Percentiles rank a stretch among this genome's conserved stretches.
Evolutionary conservation across 106 monocot species (phyloP).

Genomic region (Acorus gramineus): DNA sequence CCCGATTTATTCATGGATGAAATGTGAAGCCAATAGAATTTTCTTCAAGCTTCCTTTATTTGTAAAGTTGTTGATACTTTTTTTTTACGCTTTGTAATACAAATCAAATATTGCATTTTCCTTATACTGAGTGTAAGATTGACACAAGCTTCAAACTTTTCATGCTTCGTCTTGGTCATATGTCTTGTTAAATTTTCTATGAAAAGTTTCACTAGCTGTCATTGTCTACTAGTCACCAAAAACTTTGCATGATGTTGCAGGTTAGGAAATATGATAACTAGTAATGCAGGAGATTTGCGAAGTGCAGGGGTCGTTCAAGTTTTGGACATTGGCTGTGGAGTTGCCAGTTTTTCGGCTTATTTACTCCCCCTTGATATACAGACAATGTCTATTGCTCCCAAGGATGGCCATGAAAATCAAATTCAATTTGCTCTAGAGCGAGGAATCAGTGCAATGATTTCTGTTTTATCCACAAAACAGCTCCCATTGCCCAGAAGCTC

Average conservation of each 20-base stretch:
- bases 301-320: conserved; percentile 78
- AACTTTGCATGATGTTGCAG: conserved; percentile 24
- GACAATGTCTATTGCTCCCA: conserved; percentile 80
- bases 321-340: conserved; percentile 85
- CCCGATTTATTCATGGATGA: no score
- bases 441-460: conserved; percentile 74
- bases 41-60: no score
- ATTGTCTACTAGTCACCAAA: neutral
- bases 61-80: no score
- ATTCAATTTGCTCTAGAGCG: conserved; percentile 79
- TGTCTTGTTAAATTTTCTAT: no score
- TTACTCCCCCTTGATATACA: conserved; percentile 52
- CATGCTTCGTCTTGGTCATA: no score
- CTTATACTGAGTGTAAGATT: no score
- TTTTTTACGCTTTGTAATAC: no score
- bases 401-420: conserved; percentile 83
- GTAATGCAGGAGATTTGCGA: conserved; percentile 66
- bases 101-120: no score
- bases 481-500: conserved; percentile 68
- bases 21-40: no score
- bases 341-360: conserved; percentile 78
- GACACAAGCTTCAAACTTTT: no score
- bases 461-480: conserved; percentile 80
- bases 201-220: neutral
- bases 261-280: conserved; percentile 92